Evolutionary conservation across 208 protist genomes (phyloP), one percentile per base, ranked within the genome.

Genomic region (Trypanosoma lewisi): DNA sequence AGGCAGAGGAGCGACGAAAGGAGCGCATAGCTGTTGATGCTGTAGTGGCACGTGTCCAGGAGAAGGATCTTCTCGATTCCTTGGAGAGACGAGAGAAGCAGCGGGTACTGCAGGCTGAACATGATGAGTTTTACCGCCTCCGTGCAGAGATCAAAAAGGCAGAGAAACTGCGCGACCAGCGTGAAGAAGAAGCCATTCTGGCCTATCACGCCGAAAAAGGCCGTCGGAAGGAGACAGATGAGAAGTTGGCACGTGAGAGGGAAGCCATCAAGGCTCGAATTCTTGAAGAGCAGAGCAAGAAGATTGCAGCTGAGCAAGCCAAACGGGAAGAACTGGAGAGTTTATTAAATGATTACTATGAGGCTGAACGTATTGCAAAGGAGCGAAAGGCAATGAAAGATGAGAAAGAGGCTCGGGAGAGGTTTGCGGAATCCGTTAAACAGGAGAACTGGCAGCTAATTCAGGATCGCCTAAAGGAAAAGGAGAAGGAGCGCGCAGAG

Each of bases 1-100:
- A 94, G 61, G 84, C 80, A 28, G 75, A 81, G 67, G 67, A 84
- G 60, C 75, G 67, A 12, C 75, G 82, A 45, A 80, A 82, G 75
- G 91, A 96, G 77, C 85, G 89, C 39, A 82, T 91, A n/a, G 85
- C 82, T 0, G 91, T 96, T 48, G 89, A 96, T 44, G 87, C 82
- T 0, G 85, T 96, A 19, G 88, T 92, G 52, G 84, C 88, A 1
- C 80, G 87, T 6, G 77, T 95, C 21, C 87, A 93, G 53, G 86
- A 95, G 69, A 80, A 91, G 56, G 88, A 95, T 50, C 88, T 93
- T 53, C 60, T 93, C 36, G 80, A 95, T 17, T 63, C 67, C 5
- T 74, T 94, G 19, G 77, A 82, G 23, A 72, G 74, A 21, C 75
- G 72, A 36, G 86, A 94, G 41, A 70, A 84, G 66, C 88, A 96